These are phyloP conservation scores for Chalaropsis thielavioides DNA, from an alignment of 2,329 filamentous ascomycete genomes.

Conservation along the genomic window DNA sequence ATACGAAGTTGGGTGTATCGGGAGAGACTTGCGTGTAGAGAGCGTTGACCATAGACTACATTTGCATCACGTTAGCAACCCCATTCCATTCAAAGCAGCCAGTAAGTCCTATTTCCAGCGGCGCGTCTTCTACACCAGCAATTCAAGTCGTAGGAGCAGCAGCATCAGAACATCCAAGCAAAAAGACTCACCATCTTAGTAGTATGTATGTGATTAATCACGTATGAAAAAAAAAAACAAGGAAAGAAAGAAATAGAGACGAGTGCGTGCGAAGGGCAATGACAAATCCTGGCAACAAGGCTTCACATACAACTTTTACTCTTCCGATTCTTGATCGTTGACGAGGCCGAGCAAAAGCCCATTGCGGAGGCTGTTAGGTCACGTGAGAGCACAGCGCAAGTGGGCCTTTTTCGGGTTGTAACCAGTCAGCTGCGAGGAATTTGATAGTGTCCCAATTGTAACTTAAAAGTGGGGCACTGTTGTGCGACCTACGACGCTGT, in stretches of 20 bases:
- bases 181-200: constrained; percentile 18
- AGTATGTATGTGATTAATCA: constrained; percentile 8
- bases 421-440: not conserved
- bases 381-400: not conserved
- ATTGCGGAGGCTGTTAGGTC: constrained; percentile 1
- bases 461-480: not conserved
- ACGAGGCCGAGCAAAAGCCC: constrained; percentile 1
- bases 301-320: constrained; percentile 7
- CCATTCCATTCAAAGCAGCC: not conserved
- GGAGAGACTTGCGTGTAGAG: constrained; percentile 44
- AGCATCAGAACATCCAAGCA: constrained; percentile 23
- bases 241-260: not conserved
- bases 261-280: not conserved
- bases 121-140: not conserved
- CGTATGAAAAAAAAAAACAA: not conserved
- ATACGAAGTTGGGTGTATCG: not conserved
- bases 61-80: constrained; percentile 12
- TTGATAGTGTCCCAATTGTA: not conserved
- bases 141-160: not conserved
- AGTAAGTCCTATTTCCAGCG: not conserved
- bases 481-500: not conserved
- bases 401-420: not conserved
- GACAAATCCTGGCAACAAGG: constrained; percentile 5
- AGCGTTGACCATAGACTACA: constrained; percentile 29
- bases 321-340: constrained; percentile 13